These are phyloP conservation scores for Rhizophlyctis rosea DNA, from an alignment of 192 early-diverging fungal genomes.

Conservation along the genomic window DNA sequence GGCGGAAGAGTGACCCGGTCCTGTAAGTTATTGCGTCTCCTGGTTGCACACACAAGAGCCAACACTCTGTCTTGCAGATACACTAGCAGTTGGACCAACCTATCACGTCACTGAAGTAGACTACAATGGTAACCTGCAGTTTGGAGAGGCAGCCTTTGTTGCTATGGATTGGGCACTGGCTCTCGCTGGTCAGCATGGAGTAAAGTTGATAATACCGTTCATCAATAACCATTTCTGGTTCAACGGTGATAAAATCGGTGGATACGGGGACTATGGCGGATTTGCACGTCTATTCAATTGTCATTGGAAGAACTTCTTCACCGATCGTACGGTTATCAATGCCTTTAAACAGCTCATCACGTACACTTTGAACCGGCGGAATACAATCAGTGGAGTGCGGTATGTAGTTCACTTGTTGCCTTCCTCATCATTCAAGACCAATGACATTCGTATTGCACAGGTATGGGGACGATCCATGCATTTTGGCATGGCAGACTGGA, in stretches of 20 bases:
- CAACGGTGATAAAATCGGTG: conserved; percentile 31
- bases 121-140: not conserved
- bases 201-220: conserved; percentile 43
- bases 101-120: not conserved
- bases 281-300: conserved; percentile 19
- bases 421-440: too few species aligned
- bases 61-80: not conserved
- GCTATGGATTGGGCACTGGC: conserved; percentile 35
- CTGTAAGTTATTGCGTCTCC: too few species aligned
- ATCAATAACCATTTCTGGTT: conserved; percentile 46
- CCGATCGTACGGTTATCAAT: conserved; percentile 17
- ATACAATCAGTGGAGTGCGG: conserved; percentile 33
- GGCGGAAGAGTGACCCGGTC: conserved; percentile 24
- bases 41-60: conserved; percentile 11
- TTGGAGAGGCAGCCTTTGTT: conserved; percentile 30
- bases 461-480: conserved; percentile 39
- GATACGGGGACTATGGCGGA: too few species aligned
- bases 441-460: too few species aligned
- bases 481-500: conserved; percentile 43
- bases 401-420: too few species aligned
- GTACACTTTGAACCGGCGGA: conserved; percentile 27
- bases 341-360: conserved; percentile 28
- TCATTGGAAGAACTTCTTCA: conserved; percentile 32
- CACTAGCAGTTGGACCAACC: too few species aligned
- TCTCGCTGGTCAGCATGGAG: conserved; percentile 19